Base-by-base conservation (phyloP, 345 rosid species). In the Gossypioides kirkii region DNA sequence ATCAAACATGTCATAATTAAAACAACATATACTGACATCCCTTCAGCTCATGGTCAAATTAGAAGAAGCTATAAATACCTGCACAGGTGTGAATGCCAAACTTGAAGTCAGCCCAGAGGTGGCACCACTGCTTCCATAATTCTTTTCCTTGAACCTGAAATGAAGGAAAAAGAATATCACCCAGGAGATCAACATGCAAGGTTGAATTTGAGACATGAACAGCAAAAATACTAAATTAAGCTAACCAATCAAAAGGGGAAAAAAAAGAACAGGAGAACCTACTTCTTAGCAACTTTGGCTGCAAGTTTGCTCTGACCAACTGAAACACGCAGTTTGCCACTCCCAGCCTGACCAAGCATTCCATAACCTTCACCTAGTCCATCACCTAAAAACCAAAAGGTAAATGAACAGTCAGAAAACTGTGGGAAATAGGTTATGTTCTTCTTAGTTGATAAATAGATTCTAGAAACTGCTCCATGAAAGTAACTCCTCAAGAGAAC, bases 311-410 rank as follows among this genome's bases (percentile, higher is more conserved):
- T 92, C 69, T 90, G 98, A 25, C 87, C 95, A 81, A 86, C 45
- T 6, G 98, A 86, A 38, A 90, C 94, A 49, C 99, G 97, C 55
- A 96, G 87, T 82, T 94, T 93, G 75, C 97, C 97, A 83, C 88
- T 96, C 77, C 99, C 97, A 16, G 99, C 98, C 75, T 96, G 98
- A 60, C 99, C 98, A 77, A 95, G 98, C 99, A 95, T 93, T 61
- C 99, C 99, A 85, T 89, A 95, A 22, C 98, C 98, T 80, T 95
- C 98, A 11, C 99, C 99, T 71, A 95, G 82, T 8, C 98, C 97
- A 86, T 93, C 99, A 83, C 97, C 99, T 92, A 72, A 65, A 65
- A 73, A 72, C 60, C 78, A 76, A 61, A 69, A 77, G 78, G 50
- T 58, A 61, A 52, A 76, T 3, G 46, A 49, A 45, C 12, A 62